Base-by-base conservation (phyloP, 2,329 filamentous ascomycete species). In the Ophiosphaerella narmari region DNA sequence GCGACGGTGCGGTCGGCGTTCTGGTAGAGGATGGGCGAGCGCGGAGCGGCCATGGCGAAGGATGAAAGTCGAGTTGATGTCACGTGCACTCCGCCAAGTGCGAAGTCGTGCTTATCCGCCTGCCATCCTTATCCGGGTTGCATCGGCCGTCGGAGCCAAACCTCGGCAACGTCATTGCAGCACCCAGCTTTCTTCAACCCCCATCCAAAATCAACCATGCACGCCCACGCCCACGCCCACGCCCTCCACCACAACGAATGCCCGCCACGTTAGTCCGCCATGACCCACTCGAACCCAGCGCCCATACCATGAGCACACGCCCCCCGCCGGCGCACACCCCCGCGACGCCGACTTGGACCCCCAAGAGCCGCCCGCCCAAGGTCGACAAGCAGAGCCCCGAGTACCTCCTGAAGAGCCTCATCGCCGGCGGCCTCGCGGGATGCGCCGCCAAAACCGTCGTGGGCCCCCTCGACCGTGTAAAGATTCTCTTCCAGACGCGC, bases 401-500 rank as follows among this genome's bases (percentile, higher is more conserved):
- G 63, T 97, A 97, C 75, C 78, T 94, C 37, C 80, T 91, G 75
- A 85, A 90, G 63, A 94, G 89, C 54, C 90, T 90, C 31, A 76
- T 96, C 29, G 93, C 94, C 2, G 94, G 94, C 40, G 94, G 94
- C 13, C 61, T 97, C 51, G 94, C 94, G 45, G 94, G 93, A 59
- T 96, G 91, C 77, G 91, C 90, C 59, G 94, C 89, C 54, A 99
- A 99, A 80, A 97, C 93, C 0, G 80, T 96, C 6, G 95, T 99
- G 33, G 94, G 91, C 21, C 94, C 94, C 21, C 88, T 99, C 57
- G 94, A 99, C 76, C 88, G 94, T 60, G 94, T 99, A 67, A 99
- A 99, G 77, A 99, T 99, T 68, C 88, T 99, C 48, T 97, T 99
- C 77, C 94, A 99, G 74, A 89, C 94, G 44, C 91, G 89, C 67